Conservation (phyloP, 2,329 filamentous ascomycete species). For the Aureobasidium melanogenum region DNA sequence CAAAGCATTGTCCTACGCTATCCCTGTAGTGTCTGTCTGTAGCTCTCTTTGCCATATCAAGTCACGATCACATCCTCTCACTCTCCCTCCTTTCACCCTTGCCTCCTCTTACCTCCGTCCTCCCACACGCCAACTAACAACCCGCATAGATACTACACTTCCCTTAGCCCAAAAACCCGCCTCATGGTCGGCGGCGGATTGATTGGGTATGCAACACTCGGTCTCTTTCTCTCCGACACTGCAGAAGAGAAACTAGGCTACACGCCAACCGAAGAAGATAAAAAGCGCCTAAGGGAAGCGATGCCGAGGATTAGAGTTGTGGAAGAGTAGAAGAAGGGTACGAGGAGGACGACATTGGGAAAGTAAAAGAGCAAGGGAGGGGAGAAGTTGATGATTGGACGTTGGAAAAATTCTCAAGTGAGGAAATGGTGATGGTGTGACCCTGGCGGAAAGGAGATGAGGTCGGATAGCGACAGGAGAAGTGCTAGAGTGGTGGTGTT, state of each 20-base stretch:
- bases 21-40: too few relatives aligned
- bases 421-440: neutral
- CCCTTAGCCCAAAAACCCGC: constrained; percentile 61
- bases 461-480: neutral
- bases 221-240: constrained; percentile 63
- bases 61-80: too few relatives aligned
- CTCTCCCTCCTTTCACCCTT: neutral
- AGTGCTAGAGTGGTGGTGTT: neutral
- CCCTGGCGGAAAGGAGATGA: neutral
- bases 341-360: too few relatives aligned
- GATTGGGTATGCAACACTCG: constrained; percentile 65
- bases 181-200: constrained; percentile 63
- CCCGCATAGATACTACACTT: constrained; percentile 45
- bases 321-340: constrained; percentile 28
- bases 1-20: too few relatives aligned
- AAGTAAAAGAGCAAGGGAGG: neutral
- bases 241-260: constrained; percentile 67
- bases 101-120: neutral
- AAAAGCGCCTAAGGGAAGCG: constrained; percentile 52
- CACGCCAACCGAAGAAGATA: constrained; percentile 64
- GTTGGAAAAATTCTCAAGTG: neutral
- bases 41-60: too few relatives aligned
- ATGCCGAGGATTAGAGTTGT: constrained; percentile 56
- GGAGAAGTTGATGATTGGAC: neutral
- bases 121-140: neutral